Percentiles rank a stretch among this genome's conserved stretches.
Evolutionary conservation across 495 filamentous ascomycete genomes (phyloP).

Genomic region (Pyrenula aspistea): DNA sequence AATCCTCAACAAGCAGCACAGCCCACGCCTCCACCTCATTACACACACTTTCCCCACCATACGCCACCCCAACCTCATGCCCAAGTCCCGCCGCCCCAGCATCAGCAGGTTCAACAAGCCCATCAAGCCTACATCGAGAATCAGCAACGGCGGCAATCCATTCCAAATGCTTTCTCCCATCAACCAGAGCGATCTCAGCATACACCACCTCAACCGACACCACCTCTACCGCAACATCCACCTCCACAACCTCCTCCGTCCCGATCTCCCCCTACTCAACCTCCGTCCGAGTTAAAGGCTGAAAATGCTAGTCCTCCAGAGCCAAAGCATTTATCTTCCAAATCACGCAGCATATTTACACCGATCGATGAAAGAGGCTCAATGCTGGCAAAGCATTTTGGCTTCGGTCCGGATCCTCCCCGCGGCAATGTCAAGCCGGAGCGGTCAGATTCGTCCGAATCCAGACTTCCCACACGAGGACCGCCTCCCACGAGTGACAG

Average conservation of each 20-base stretch:
- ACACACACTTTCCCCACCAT: constrained; percentile 29
- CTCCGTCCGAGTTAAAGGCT: constrained; percentile 26
- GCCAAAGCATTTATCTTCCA: constrained; percentile 62
- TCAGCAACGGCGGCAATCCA: constrained; percentile 47
- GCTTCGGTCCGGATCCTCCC: constrained; percentile 35
- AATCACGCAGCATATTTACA: constrained; percentile 90
- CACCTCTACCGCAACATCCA: constrained; percentile 14
- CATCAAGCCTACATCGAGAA: constrained; percentile 51
- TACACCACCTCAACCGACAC: constrained; percentile 20
- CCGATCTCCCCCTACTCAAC: constrained; percentile 17
- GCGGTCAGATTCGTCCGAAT: neutral
- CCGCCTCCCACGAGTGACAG: constrained; percentile 24
- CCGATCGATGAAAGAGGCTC: constrained; percentile 90
- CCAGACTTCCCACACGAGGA: constrained; percentile 31
- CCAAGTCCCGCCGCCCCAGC: constrained; percentile 25
- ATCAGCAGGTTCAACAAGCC: constrained; percentile 45
- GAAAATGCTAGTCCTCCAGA: constrained; percentile 31
- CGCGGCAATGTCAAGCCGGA: constrained; percentile 19
- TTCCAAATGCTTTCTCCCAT: constrained; percentile 36
- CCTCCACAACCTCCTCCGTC: constrained; percentile 28
- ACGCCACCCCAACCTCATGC: constrained; percentile 26
- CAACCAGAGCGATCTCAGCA: constrained; percentile 22
- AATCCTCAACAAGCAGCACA: constrained; percentile 36
- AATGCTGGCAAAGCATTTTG: constrained; percentile 77
- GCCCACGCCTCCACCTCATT: constrained; percentile 20